Percentiles rank a stretch among this genome's conserved stretches.
These are phyloP conservation scores for Nigrospora sphaerica DNA, from an alignment of 2,329 filamentous ascomycete species.

Conservation along the genomic window DNA sequence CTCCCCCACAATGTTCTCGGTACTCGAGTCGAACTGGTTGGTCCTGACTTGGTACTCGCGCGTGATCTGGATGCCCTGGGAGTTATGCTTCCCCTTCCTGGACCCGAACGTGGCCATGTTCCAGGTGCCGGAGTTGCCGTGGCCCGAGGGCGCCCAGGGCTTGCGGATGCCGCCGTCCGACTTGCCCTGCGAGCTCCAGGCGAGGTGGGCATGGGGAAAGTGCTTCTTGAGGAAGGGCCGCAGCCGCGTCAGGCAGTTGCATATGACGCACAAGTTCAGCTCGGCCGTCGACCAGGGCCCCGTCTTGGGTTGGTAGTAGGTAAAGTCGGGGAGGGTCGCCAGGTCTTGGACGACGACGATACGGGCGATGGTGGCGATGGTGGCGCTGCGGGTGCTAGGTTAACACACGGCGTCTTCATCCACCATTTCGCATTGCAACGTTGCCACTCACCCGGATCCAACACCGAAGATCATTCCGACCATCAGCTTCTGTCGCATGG, in stretches of 20 bases:
- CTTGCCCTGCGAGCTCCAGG: background rate
- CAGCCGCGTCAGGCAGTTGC: slow-evolving; percentile 16
- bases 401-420: no score
- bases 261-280: slow-evolving; percentile 20
- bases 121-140: no score
- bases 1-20: no score
- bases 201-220: slow-evolving; percentile 8
- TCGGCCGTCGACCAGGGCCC: slow-evolving; percentile 18
- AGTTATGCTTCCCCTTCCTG: no score
- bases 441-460: background rate
- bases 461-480: background rate
- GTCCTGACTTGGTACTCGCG: no score
- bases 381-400: background rate
- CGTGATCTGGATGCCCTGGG: no score
- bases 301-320: slow-evolving; percentile 14
- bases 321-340: slow-evolving; percentile 21
- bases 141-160: no score
- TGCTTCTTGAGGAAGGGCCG: slow-evolving; percentile 14
- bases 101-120: no score
- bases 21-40: no score
- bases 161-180: background rate
- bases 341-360: background rate
- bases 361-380: background rate
- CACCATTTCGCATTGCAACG: no score
- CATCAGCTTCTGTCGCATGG: background rate